Evolutionary conservation across 371 early-diverging fungal species (phyloP).

Genomic region (Quaeritorhiza haematococci): DNA sequence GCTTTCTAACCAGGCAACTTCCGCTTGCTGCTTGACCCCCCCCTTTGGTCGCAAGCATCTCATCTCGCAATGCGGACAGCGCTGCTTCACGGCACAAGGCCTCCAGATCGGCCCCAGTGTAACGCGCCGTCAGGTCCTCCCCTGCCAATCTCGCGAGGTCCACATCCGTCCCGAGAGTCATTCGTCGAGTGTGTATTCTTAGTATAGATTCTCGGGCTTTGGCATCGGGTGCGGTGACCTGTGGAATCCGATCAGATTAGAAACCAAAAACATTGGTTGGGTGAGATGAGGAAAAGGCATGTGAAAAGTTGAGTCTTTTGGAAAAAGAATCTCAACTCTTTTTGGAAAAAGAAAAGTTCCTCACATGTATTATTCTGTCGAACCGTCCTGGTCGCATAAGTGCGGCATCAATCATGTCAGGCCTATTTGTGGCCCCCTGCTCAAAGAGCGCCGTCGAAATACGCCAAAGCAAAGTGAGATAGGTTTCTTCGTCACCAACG

Average conservation of each 20-base stretch:
- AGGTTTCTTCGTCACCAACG: no score
- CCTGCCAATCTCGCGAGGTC: conserved; percentile 64
- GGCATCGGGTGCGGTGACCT: conserved; percentile 84
- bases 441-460: background rate
- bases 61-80: conserved; percentile 65
- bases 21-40: no score
- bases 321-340: no score
- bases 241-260: conserved; percentile 1
- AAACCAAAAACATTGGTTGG: background rate
- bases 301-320: background rate
- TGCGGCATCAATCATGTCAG: conserved; percentile 93
- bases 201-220: conserved; percentile 78
- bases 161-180: conserved; percentile 68
- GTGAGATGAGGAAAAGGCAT: background rate
- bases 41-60: no score
- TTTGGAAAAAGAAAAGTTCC: no score
- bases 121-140: conserved; percentile 68
- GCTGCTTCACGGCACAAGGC: conserved; percentile 96
- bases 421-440: conserved; percentile 95
- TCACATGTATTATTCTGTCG: conserved; percentile 84
- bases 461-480: background rate
- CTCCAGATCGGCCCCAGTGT: conserved; percentile 96
- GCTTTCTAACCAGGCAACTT: no score
- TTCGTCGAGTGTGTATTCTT: conserved; percentile 72
- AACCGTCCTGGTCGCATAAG: conserved; percentile 93